These are phyloP conservation scores for Posidonia oceanica DNA, from an alignment of 116 monocot genomes.

Conservation along the genomic window DNA sequence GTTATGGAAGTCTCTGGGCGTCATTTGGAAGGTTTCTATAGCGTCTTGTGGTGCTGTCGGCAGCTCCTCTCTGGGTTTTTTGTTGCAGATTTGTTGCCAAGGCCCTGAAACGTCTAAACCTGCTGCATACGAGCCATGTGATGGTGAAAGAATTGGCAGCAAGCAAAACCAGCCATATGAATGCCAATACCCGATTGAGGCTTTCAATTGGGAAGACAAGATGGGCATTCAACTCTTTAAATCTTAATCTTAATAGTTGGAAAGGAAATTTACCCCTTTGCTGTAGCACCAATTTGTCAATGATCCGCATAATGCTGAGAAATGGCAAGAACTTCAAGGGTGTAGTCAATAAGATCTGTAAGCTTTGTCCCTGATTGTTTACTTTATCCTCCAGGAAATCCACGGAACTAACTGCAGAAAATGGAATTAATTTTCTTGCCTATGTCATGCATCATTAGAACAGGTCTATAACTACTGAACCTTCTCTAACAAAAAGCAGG, in stretches of 20 bases:
- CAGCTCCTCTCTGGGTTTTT: neutral
- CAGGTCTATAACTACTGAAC: neutral
- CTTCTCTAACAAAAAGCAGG: neutral
- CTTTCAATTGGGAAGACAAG: neutral
- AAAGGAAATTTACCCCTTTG: neutral
- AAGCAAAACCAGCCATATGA: conserved; percentile 1
- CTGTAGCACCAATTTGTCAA: neutral
- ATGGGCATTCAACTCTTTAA: neutral
- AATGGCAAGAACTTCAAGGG: neutral
- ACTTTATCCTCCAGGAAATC: neutral
- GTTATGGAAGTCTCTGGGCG: neutral
- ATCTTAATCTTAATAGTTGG: neutral
- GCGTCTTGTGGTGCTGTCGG: neutral
- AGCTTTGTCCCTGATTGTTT: neutral
- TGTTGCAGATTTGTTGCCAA: neutral
- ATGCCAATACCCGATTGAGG: neutral
- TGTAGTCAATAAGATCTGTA: neutral
- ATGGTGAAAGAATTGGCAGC: neutral
- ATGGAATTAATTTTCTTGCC: no score
- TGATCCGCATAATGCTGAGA: neutral
- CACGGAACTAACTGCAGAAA: no score
- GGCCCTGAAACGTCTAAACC: neutral
- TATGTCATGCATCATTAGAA: neutral
- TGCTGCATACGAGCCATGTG: neutral
- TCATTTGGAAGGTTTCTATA: conserved; percentile 2